phyloP scores from a whole-genome alignment of 2,329 filamentous ascomycete genomes.

The Aspergillus oerlinghausenensis region DNA sequence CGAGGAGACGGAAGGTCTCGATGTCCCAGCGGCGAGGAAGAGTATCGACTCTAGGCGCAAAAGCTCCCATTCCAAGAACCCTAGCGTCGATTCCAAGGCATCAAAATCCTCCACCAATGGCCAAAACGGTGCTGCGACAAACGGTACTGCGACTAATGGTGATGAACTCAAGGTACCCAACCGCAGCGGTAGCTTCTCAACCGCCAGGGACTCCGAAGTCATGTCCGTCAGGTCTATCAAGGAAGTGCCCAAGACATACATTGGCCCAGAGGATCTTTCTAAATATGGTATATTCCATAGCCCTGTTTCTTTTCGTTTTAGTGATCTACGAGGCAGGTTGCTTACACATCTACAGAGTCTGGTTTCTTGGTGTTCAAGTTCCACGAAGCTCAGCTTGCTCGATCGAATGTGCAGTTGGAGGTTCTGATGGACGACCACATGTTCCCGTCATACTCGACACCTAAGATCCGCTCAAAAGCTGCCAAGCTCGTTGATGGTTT shows the following conservation, averaged over 20 bases:
- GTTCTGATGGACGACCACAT: constrained; percentile 92
- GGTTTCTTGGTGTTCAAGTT: constrained; percentile 93
- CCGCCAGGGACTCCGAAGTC: constrained; percentile 44
- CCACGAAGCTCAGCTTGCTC: constrained; percentile 79
- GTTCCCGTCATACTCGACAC: constrained; percentile 81
- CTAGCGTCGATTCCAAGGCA: constrained; percentile 27
- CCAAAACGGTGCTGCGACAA: constrained; percentile 16
- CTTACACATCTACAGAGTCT: constrained; percentile 56
- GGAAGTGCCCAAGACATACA: constrained; percentile 68
- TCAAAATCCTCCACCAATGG: constrained; percentile 14
- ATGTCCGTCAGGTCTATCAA: constrained; percentile 44
- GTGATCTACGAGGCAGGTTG: not conserved
- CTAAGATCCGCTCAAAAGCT: constrained; percentile 64
- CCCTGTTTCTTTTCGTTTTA: not conserved
- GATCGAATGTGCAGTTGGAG: constrained; percentile 72
- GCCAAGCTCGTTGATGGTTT: constrained; percentile 77
- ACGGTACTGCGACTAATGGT: constrained; percentile 37
- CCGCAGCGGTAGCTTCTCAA: constrained; percentile 8
- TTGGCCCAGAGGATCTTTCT: constrained; percentile 74
- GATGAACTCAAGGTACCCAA: constrained; percentile 6
- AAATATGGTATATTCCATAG: constrained; percentile 58
- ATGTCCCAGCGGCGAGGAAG: constrained; percentile 17
- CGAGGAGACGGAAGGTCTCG: constrained; percentile 28
- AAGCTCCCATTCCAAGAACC: constrained; percentile 23
- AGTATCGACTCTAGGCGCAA: constrained; percentile 28